Percentiles rank a stretch among this genome's conserved stretches.
phyloP scores from a whole-genome alignment of 257 asterid genomes.

The Lavandula angustifolia region DNA sequence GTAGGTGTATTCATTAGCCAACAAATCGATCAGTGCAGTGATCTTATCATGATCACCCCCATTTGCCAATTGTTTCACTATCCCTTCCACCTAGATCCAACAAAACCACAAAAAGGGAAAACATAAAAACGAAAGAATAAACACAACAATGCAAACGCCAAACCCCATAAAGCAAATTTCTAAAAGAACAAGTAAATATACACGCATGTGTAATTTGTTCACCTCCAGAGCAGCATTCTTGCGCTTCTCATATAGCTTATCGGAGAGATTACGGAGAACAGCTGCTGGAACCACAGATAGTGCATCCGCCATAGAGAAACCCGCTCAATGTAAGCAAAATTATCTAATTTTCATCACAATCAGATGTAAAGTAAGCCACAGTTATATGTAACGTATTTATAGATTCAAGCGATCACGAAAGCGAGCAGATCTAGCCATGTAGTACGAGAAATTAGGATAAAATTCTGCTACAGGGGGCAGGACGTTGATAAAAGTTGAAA shows the following conservation, averaged over 20 bases:
- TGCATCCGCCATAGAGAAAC: constrained; percentile 78
- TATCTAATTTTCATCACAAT: constrained; percentile 33
- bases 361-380: constrained; percentile 30
- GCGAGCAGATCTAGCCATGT: constrained; percentile 45
- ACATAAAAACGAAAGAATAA: background rate
- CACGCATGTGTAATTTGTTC: constrained; percentile 8
- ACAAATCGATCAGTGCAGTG: constrained; percentile 71
- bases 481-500: constrained; percentile 37
- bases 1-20: constrained; percentile 70
- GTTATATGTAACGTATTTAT: constrained; percentile 19
- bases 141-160: background rate
- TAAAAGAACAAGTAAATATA: constrained; percentile 11
- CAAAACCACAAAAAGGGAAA: constrained; percentile 26
- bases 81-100: constrained; percentile 90
- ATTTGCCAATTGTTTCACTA: constrained; percentile 76
- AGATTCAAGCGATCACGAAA: constrained; percentile 30
- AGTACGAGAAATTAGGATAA: constrained; percentile 30
- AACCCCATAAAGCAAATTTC: constrained; percentile 16
- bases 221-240: constrained; percentile 99
- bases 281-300: constrained; percentile 78
- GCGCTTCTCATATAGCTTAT: constrained; percentile 95
- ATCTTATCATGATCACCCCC: constrained; percentile 85
- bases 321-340: constrained; percentile 35
- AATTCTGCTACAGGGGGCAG: constrained; percentile 27
- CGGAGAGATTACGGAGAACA: constrained; percentile 90